phyloP scores from a whole-genome alignment of 768 basidiomycete species.

The Suillus decipiens region DNA sequence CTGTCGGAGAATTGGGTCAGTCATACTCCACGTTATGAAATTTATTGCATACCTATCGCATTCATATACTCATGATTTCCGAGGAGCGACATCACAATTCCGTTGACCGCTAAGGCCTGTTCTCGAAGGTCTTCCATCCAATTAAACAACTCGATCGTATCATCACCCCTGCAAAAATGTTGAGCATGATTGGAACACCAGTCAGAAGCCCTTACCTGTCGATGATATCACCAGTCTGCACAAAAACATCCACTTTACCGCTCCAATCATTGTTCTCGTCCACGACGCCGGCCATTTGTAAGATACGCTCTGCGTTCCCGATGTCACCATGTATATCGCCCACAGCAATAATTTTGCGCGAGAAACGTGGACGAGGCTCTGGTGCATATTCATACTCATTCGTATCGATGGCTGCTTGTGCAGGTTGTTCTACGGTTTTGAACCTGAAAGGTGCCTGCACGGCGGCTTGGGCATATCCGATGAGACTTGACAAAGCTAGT shows the following conservation, averaged over 20 bases:
- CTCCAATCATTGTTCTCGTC: constrained; percentile 78
- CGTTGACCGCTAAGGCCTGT: constrained; percentile 71
- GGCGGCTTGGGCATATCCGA: constrained; percentile 27
- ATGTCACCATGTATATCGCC: constrained; percentile 93
- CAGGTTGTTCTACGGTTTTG: constrained; percentile 13
- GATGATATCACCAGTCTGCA: constrained; percentile 96
- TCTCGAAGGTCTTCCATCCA: constrained; percentile 84
- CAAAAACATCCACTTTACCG: constrained; percentile 80
- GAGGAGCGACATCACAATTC: constrained; percentile 71
- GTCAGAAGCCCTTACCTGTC: constrained; percentile 59
- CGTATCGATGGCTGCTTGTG: constrained; percentile 11
- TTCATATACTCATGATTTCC: constrained; percentile 99
- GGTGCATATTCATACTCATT: neutral
- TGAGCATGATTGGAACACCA: constrained; percentile 16
- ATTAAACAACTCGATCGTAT: constrained; percentile 82
- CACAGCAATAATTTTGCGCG: constrained; percentile 74
- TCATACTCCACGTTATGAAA: constrained; percentile 10
- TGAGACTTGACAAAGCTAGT: constrained; percentile 26
- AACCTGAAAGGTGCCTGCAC: constrained; percentile 24
- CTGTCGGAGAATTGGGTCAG: constrained; percentile 35
- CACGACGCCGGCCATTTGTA: constrained; percentile 78
- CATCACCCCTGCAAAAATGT: constrained; percentile 63
- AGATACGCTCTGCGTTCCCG: constrained; percentile 73
- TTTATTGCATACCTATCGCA: constrained; percentile 56
- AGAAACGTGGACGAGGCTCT: constrained; percentile 34